phyloP scores from a whole-genome alignment of 139 green algal species.

The Haematococcus lacustris region DNA sequence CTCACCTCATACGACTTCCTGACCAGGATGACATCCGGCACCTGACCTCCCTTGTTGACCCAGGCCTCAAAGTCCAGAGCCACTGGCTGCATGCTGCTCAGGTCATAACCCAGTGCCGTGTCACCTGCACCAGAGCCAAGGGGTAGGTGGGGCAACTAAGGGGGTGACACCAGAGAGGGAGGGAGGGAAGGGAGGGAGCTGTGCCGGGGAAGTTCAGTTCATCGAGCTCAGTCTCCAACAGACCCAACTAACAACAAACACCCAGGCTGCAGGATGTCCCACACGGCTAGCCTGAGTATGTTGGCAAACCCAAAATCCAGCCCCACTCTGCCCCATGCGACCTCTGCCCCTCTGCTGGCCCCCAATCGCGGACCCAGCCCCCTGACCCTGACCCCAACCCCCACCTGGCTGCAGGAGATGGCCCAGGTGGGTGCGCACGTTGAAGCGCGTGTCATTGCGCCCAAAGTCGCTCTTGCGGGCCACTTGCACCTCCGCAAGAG shows the following conservation, averaged over 20 bases:
- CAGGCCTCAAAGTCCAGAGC: conserved; percentile 70
- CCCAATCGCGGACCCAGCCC: too few species aligned
- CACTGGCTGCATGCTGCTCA: conserved; percentile 65
- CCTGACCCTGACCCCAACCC: too few species aligned
- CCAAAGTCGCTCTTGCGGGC: conserved; percentile 83
- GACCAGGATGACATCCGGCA: conserved; percentile 87
- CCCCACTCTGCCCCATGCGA: not conserved
- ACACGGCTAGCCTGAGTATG: too few species aligned
- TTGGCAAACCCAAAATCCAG: too few species aligned
- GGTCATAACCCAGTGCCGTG: conserved; percentile 82
- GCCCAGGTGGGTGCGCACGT: conserved; percentile 77
- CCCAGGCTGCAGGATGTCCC: too few species aligned
- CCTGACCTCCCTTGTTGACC: conserved; percentile 41
- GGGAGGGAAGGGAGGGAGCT: too few species aligned
- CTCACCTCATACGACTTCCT: conserved; percentile 14
- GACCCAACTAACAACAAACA: too few species aligned
- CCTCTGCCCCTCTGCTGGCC: not conserved
- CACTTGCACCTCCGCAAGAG: conserved; percentile 67
- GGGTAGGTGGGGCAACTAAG: too few species aligned
- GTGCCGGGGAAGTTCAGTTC: too few species aligned
- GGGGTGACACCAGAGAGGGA: too few species aligned
- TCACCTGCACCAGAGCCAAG: conserved; percentile 73
- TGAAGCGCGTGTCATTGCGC: conserved; percentile 77
- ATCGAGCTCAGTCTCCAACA: too few species aligned
- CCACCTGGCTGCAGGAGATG: conserved; percentile 68